Evolutionary conservation across 75 land plant genomes (phyloP).

Genomic region (Cunninghamia lanceolata): DNA sequence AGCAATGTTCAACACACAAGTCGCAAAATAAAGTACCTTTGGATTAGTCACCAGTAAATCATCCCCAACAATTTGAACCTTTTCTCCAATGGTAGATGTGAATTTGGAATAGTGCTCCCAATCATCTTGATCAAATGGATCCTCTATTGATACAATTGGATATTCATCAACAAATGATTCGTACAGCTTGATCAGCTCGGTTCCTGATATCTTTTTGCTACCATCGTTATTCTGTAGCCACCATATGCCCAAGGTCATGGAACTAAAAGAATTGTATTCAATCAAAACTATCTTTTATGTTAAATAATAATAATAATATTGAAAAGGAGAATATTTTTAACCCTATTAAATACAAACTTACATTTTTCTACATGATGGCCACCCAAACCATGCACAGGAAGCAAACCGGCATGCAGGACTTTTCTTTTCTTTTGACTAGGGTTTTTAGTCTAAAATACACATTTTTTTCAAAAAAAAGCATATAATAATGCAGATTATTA

Average conservation of each 20-base stretch:
- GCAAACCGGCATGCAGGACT: no score
- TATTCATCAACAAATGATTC: slow-evolving; percentile 85
- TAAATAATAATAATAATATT: not conserved
- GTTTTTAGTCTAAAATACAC: no score
- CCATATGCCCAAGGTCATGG: not conserved
- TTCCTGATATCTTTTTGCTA: slow-evolving; percentile 85
- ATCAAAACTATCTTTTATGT: not conserved
- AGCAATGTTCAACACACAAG: not conserved
- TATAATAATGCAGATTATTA: no score
- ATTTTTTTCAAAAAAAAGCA: no score
- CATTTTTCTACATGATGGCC: not conserved
- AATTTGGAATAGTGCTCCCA: slow-evolving; percentile 89
- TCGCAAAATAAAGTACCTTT: slow-evolving; percentile 41
- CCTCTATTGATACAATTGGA: slow-evolving; percentile 95
- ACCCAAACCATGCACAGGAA: not conserved
- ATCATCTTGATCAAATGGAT: slow-evolving; percentile 99
- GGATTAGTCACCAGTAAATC: slow-evolving; percentile 98
- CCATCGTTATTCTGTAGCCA: slow-evolving; percentile 85
- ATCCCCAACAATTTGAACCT: slow-evolving; percentile 98
- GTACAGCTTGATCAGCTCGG: slow-evolving; percentile 77
- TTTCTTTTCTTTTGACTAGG: no score
- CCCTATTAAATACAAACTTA: not conserved
- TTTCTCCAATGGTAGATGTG: slow-evolving; percentile 64
- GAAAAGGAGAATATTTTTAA: not conserved
- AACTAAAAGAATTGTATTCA: not conserved